Percentiles rank a stretch among this genome's conserved stretches.
Conservation (phyloP, 2,329 filamentous ascomycete genomes). For the Fusarium graminum region DNA sequence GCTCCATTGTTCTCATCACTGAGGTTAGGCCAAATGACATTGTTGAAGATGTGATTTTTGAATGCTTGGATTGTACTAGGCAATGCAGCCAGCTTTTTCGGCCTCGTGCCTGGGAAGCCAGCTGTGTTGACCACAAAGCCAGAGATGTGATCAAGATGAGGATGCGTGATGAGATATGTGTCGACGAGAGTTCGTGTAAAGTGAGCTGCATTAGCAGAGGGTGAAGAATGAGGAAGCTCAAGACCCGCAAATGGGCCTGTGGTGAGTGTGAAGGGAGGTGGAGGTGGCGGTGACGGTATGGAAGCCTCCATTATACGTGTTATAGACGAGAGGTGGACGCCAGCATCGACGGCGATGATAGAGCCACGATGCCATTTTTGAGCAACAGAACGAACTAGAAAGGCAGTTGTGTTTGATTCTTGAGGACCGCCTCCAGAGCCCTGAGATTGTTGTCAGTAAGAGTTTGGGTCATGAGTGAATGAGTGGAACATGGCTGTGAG, state of each 20-base stretch:
- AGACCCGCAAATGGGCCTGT: constrained; percentile 85
- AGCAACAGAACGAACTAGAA: constrained; percentile 85
- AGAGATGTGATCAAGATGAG: constrained; percentile 94
- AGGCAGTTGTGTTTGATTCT: constrained; percentile 90
- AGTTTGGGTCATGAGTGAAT: neutral
- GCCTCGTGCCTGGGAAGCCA: constrained; percentile 80
- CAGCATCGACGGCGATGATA: constrained; percentile 91
- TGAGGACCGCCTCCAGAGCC: constrained; percentile 90
- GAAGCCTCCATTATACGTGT: constrained; percentile 78
- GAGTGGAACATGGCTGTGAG: constrained; percentile 23
- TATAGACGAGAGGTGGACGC: constrained; percentile 88
- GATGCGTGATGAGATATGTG: constrained; percentile 92
- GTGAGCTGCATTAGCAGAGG: constrained; percentile 83
- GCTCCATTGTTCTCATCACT: constrained; percentile 96
- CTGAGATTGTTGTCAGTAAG: constrained; percentile 59
- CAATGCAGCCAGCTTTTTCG: constrained; percentile 87
- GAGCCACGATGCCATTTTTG: constrained; percentile 86
- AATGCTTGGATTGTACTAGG: constrained; percentile 92
- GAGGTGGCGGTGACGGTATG: constrained; percentile 54
- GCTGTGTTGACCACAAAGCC: constrained; percentile 96
- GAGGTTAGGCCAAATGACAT: constrained; percentile 96
- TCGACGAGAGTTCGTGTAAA: constrained; percentile 85
- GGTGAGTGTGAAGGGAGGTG: constrained; percentile 66
- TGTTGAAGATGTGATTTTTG: constrained; percentile 96
- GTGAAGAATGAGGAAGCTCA: constrained; percentile 73